Conservation (phyloP, 1,139 yeast species). For the Debaryomycetaceae sp. region DNA sequence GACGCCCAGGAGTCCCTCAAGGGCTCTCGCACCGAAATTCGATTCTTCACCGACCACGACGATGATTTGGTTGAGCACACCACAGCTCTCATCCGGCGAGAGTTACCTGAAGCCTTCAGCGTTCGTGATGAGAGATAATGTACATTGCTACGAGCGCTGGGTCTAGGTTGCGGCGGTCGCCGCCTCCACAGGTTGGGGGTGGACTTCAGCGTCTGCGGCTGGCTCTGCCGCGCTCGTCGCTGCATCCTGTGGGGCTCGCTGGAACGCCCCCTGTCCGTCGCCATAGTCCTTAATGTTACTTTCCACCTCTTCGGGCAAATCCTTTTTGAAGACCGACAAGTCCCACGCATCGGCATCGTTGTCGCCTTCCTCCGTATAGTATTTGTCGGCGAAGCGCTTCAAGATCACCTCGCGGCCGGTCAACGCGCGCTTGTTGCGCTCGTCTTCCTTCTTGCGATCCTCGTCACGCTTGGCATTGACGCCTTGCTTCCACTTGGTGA, state of each 20-base stretch:
- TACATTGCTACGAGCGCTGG: no score
- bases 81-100: neutral
- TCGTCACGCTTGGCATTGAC: conserved; percentile 60
- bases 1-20: conserved; percentile 35
- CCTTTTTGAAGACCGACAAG: conserved; percentile 57
- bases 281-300: conserved; percentile 54
- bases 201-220: conserved; percentile 1
- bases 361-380: conserved; percentile 44
- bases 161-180: conserved; percentile 1
- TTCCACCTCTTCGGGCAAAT: conserved; percentile 38
- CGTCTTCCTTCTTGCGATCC: conserved; percentile 51
- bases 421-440: conserved; percentile 40
- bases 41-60: conserved; percentile 37
- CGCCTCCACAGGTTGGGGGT: conserved; percentile 2
- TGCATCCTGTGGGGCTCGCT: conserved; percentile 2
- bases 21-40: conserved; percentile 31
- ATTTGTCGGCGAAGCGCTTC: conserved; percentile 68
- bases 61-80: conserved; percentile 23
- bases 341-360: conserved; percentile 60
- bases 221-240: conserved; percentile 2
- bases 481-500: conserved; percentile 76
- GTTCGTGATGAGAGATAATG: no score
- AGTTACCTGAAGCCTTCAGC: no score
- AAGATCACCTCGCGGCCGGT: conserved; percentile 82
- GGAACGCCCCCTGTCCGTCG: conserved; percentile 23